Evolutionary conservation across 1,284 basidiomycete genomes (phyloP), one percentile per base, ranked within the genome.

Genomic region (Rhizoctonia solani): DNA sequence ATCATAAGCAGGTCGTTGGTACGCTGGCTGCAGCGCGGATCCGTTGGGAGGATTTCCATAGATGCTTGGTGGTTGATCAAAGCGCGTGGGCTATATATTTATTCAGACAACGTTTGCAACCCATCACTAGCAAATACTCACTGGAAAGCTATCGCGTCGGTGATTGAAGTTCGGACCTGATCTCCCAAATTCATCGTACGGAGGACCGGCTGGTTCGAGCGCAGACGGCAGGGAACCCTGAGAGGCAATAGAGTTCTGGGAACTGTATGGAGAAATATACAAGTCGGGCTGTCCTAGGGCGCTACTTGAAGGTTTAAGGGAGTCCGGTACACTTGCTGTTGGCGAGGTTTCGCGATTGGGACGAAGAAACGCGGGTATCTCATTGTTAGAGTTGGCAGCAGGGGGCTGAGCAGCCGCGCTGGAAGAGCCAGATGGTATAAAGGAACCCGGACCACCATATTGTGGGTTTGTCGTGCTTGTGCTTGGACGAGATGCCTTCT

Each of bases 381-480:
- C 75, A 69, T 5, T 75, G 72, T 39, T 83, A 80, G 30, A 68
- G 23, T 8, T 16, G 9, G 37, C 8, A 39, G 37, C 37, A 39
- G 37, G 16, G 16, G 37, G n/a, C n/a, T n/a, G n/a, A n/a, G n/a
- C n/a, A n/a, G n/a, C n/a, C n/a, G n/a, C n/a, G n/a, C n/a, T n/a
- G n/a, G n/a, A n/a, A n/a, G n/a, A n/a, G n/a, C 81, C 82, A 19
- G 82, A 79, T 1, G 89, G 84, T 16, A 85, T 79, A 73, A 92
- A 92, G 25, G 83, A 84, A 39, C 90, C 90, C 23, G 87, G 86
- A 0, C 90, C 90, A 29, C 85, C 88, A 72, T 92, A 92, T 66
- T 87, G 84, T 59, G 81, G 85, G 71, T 82, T 83, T 44, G 76
- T n/a, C n/a, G n/a, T n/a, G n/a, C n/a, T 76, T 69, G 81, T 81